These are phyloP conservation scores for Geranium rotundifolium DNA, from an alignment of 345 rosid genomes.

Conservation along the genomic window DNA sequence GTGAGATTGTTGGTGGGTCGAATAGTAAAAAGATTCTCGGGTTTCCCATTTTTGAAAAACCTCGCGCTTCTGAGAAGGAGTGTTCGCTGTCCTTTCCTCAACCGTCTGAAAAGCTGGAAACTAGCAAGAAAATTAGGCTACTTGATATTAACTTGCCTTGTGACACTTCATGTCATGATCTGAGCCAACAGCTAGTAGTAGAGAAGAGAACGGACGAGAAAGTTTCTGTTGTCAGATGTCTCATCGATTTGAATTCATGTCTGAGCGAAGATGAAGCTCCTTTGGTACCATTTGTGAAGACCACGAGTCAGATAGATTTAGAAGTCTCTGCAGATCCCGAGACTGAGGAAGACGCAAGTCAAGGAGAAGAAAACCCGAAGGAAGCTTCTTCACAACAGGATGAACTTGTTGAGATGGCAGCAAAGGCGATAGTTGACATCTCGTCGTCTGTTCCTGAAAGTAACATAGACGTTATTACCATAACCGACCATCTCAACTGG, in stretches of 20 bases:
- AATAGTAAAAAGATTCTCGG: slow-evolving; percentile 48
- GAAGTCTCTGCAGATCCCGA: slow-evolving; percentile 61
- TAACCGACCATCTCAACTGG: slow-evolving; percentile 55
- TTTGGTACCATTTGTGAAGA: slow-evolving; percentile 26
- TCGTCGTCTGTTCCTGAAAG: slow-evolving; percentile 25
- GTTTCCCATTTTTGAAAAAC: slow-evolving; percentile 33
- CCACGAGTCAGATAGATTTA: slow-evolving; percentile 47
- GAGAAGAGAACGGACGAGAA: slow-evolving; percentile 29
- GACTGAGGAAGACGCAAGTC: slow-evolving; percentile 31
- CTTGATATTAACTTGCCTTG: slow-evolving; percentile 83
- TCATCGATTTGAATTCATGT: slow-evolving; percentile 70
- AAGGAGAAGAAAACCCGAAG: slow-evolving; percentile 21
- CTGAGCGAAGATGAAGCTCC: slow-evolving; percentile 60
- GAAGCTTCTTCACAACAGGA: slow-evolving; percentile 24
- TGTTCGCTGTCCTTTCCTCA: slow-evolving; percentile 3
- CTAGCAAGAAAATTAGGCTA: slow-evolving; percentile 26
- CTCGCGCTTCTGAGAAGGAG: slow-evolving; percentile 26
- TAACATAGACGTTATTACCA: slow-evolving; percentile 25
- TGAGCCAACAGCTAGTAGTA: slow-evolving; percentile 17
- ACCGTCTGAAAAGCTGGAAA: slow-evolving; percentile 18
- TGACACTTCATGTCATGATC: slow-evolving; percentile 39
- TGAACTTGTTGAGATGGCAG: slow-evolving; percentile 46
- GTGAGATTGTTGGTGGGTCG: slow-evolving; percentile 21
- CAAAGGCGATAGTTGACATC: slow-evolving; percentile 69
- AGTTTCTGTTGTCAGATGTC: slow-evolving; percentile 26